Evolutionary conservation across 2,329 filamentous ascomycete genomes (phyloP), one percentile per base, ranked within the genome.

Genomic region (Trichophaea hybrida): DNA sequence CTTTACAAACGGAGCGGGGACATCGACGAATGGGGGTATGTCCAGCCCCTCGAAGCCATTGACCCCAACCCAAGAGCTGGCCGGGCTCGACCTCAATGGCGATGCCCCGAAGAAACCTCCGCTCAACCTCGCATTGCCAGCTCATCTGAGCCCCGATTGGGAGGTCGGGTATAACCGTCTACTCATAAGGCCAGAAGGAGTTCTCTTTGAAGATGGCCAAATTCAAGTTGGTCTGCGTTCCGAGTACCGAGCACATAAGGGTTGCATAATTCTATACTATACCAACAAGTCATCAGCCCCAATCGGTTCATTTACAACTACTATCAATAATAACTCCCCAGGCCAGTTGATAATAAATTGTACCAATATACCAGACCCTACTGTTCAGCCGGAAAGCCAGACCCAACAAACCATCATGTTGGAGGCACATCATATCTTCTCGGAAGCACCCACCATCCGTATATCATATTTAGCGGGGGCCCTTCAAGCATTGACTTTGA

Each of bases 371-470:
- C 90, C 93, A 0, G 91, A 97, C 33, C 89, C 86, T 40, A 85
- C 80, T 32, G 83, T 98, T 44, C 74, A 75, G 1, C 80, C 88
- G 15, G 82, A 83, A 1, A 81, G 80, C 1, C 93, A 98, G 71
- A 85, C 86, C 4, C 87, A 94, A 71, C 89, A 96, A 73, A 94
- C 94, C 66, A 83, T 96, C 69, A 90, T 97, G 80, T 94, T 96
- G 68, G 90, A 95, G 70, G 83, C 87, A 7, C 86, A 86, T 69
- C 82, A 79, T 56, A 80, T 90, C 12, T 97, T 97, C 70, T 78
- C 80, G 1, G 85, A 89, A 68, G 80, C 86, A 15, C 93, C 94
- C 0, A 98, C 93, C 0, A 89, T 98, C 54, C 83, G 93, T 59
- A 85, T 98, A 69, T 94, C 88, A 56, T 98, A 97, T 72, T 80